Evolutionary conservation across 2,329 filamentous ascomycete species (phyloP).

Genomic region (Alternaria conjuncta): DNA sequence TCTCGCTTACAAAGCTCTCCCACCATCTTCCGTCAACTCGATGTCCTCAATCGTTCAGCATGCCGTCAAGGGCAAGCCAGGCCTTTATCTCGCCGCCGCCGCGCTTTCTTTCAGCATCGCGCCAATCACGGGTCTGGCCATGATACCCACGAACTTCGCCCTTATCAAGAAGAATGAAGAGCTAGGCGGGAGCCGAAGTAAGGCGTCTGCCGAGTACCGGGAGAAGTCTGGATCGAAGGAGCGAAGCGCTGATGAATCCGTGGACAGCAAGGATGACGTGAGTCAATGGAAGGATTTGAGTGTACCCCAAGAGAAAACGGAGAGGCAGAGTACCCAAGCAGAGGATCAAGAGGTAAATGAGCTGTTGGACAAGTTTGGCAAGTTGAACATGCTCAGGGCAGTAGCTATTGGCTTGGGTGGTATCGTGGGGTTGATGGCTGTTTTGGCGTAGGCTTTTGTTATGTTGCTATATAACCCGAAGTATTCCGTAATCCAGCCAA

Average conservation of each 20-base stretch:
- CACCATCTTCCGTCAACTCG: background rate
- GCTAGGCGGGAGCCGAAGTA: constrained; percentile 22
- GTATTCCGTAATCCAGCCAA: background rate
- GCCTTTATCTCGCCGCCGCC: constrained; percentile 22
- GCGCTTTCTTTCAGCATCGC: constrained; percentile 27
- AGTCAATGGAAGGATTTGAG: constrained; percentile 39
- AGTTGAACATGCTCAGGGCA: constrained; percentile 32
- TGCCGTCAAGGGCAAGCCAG: constrained; percentile 8
- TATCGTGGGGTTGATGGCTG: constrained; percentile 29
- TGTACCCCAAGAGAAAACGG: constrained; percentile 26
- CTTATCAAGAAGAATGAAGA: constrained; percentile 35
- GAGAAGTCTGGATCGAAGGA: background rate
- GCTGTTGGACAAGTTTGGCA: constrained; percentile 29
- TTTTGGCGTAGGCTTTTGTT: constrained; percentile 9
- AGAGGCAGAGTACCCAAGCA: constrained; percentile 12
- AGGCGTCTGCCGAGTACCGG: constrained; percentile 4
- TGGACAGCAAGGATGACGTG: constrained; percentile 27
- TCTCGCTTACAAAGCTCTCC: constrained; percentile 28
- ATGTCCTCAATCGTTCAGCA: background rate
- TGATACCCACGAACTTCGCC: constrained; percentile 17
- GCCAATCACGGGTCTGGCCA: constrained; percentile 12
- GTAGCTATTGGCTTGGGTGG: constrained; percentile 33
- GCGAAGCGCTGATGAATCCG: constrained; percentile 27
- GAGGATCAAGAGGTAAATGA: constrained; percentile 25
- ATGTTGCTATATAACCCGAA: background rate